These are phyloP conservation scores for Moesziomyces parantarcticus DNA, from an alignment of 1,284 basidiomycete genomes.

Conservation along the genomic window DNA sequence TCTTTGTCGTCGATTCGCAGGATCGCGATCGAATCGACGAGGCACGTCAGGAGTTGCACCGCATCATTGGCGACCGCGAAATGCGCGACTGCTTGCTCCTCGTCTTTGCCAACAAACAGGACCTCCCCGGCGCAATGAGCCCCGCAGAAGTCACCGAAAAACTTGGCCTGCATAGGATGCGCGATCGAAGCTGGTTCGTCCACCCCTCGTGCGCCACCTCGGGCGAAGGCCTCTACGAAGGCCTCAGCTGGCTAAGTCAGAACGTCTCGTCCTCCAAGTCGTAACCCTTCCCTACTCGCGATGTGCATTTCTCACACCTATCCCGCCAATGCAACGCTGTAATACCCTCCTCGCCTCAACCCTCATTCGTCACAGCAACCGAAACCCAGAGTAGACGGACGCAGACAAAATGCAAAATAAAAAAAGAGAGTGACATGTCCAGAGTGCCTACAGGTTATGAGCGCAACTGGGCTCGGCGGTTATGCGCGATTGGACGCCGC, in stretches of 20 bases:
- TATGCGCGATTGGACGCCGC: not conserved
- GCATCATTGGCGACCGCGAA: slow-evolving; percentile 95
- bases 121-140: slow-evolving; percentile 97
- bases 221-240: slow-evolving; percentile 65
- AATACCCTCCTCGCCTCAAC: not conserved
- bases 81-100: slow-evolving; percentile 97
- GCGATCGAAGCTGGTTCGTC: slow-evolving; percentile 98
- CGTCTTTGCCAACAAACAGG: slow-evolving; percentile 99
- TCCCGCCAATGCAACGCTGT: not conserved
- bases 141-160: slow-evolving; percentile 99
- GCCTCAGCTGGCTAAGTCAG: slow-evolving; percentile 62
- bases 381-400: not conserved
- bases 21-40: slow-evolving; percentile 96
- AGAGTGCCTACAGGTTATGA: not conserved
- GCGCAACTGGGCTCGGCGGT: not conserved
- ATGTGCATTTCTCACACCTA: not conserved
- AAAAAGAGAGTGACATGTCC: not conserved
- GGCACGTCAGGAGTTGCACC: slow-evolving; percentile 93
- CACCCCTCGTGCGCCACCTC: slow-evolving; percentile 74
- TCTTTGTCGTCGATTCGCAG: slow-evolving; percentile 78
- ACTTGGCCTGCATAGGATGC: slow-evolving; percentile 92
- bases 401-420: not conserved
- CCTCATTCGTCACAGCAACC: too few relatives aligned
- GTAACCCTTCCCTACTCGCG: not conserved
- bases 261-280: slow-evolving; percentile 51